A percentile compares a stretch with the other conserved stretches of the same genome.
Conservation (phyloP, 257 asterid species). For the Knoxia roxburghii region DNA sequence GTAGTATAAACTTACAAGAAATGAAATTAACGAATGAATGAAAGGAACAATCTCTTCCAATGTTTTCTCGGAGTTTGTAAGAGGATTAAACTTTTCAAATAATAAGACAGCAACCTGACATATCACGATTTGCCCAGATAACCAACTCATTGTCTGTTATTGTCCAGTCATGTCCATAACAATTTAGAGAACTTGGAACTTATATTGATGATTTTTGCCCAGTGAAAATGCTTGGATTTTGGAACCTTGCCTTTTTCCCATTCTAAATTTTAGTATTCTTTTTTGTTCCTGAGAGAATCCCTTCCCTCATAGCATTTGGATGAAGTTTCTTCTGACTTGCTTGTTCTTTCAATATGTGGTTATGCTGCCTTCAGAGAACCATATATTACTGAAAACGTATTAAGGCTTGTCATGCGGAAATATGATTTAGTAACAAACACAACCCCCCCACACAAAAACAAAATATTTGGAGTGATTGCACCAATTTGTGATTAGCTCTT, state of each 20-base stretch:
- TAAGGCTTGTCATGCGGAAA: neutral
- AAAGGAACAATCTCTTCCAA: too few relatives aligned
- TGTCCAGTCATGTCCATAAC: neutral
- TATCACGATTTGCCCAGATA: neutral
- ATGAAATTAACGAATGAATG: neutral
- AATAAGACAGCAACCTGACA: too few relatives aligned
- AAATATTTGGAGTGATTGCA: neutral
- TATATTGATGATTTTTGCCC: neutral
- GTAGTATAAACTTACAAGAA: neutral
- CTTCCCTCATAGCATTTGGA: neutral
- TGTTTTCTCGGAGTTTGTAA: neutral
- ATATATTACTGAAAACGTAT: neutral
- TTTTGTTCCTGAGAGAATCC: neutral
- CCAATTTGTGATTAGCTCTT: neutral
- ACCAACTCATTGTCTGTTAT: neutral
- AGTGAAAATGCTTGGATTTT: neutral
- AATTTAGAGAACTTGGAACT: neutral
- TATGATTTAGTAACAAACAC: too few relatives aligned
- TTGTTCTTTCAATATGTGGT: neutral
- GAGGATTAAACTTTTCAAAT: neutral
- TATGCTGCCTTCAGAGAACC: neutral
- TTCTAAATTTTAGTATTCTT: neutral
- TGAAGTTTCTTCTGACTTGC: neutral
- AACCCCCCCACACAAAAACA: too few relatives aligned
- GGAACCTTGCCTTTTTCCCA: neutral